Evolutionary conservation across 1,284 basidiomycete species (phyloP), one percentile per base, ranked within the genome.

Genomic region (Ustilago cynodontis): DNA sequence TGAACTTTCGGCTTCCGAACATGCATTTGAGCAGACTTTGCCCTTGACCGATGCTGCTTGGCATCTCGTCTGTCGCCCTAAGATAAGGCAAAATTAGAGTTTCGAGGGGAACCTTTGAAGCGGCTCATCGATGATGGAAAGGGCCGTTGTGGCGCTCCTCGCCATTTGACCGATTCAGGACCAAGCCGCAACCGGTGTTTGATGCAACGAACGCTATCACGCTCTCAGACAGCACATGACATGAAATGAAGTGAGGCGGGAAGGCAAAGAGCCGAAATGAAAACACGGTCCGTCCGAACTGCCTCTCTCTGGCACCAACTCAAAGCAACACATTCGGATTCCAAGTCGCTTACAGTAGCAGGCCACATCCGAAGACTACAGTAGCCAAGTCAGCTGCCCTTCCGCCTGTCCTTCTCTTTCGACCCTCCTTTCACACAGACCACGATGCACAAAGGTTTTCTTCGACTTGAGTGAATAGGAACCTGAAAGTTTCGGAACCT

Each of bases 251-350:
- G 14, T 11, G 50, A 33, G 11, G 31, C 5, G 11, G 31, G 29
- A 52, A 33, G 29, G 11, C 3, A 10, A 22, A 26, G 29, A 20
- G 29, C 28, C 28, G 18, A 35, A 52, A 33, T 22, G 22, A 29
- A 33, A n/a, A n/a, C 31, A 20, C 41, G 16, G 11, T n/a, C 37
- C 37, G n/a, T n/a, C n/a, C n/a, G n/a, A n/a, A n/a, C n/a, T n/a
- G n/a, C 18, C 37, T 47, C 22, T 24, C 43, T 47, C 43, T 26
- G 14, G 14, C 43, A 11, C 31, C n/a, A n/a, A n/a, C n/a, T n/a
- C n/a, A n/a, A n/a, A n/a, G n/a, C 18, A 35, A 31, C 51, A 10
- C 51, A 24, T 54, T 54, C 33, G 52, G 52, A 54, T 37, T 39
- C 52, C 35, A 33, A 54, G 10, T 53, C 51, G 51, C 51, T 53